These are phyloP conservation scores for Echeveria elegans DNA, from an alignment of 164 flowering plant genomes.

Conservation along the genomic window DNA sequence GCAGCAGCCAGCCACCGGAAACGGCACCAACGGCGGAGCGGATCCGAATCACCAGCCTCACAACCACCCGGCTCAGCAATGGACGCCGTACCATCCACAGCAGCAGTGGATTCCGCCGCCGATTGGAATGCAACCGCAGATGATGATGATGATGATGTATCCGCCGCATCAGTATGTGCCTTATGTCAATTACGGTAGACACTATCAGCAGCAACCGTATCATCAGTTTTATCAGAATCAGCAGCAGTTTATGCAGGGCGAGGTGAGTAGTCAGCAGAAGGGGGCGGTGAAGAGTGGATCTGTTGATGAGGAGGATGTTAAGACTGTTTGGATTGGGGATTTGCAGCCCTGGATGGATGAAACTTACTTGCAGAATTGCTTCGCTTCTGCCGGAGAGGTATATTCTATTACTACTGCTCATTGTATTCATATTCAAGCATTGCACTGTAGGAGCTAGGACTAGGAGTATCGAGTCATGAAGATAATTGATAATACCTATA, in stretches of 20 bases:
- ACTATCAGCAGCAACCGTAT: constrained; percentile 16
- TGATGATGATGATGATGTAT: constrained; percentile 26
- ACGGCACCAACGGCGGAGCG: neutral
- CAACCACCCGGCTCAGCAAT: neutral
- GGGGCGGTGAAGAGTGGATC: constrained; percentile 9
- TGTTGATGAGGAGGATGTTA: constrained; percentile 21
- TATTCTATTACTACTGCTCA: neutral
- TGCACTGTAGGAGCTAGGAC: too few relatives aligned
- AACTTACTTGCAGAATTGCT: constrained; percentile 40
- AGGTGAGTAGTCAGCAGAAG: constrained; percentile 10
- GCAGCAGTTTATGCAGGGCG: neutral
- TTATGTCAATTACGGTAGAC: constrained; percentile 18
- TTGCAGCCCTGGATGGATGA: constrained; percentile 66
- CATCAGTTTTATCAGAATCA: constrained; percentile 13
- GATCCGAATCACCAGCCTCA: neutral
- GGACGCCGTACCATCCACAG: neutral
- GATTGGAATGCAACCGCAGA: constrained; percentile 45
- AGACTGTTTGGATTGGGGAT: constrained; percentile 59
- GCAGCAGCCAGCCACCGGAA: neutral
- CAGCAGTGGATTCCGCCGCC: neutral
- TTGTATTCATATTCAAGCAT: neutral
- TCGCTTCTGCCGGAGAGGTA: constrained; percentile 51
- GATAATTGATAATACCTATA: too few relatives aligned
- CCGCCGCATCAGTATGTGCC: constrained; percentile 29
- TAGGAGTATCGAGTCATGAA: too few relatives aligned